Evolutionary conservation across 179 eudicot species (phyloP), one percentile per base, ranked within the genome.

Genomic region (Beta macrorhiza): DNA sequence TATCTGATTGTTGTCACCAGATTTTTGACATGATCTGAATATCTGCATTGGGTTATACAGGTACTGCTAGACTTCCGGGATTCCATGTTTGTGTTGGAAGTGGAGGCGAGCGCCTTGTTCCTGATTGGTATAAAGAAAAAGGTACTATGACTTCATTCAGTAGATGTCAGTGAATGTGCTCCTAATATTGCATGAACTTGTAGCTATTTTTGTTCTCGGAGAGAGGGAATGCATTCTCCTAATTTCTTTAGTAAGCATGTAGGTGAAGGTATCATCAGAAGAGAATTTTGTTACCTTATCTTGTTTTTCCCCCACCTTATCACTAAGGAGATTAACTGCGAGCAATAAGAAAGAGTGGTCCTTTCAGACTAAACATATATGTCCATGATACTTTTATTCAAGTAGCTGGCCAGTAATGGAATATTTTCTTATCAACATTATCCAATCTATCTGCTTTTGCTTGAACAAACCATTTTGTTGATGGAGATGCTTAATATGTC

Each of bases 41-140:
- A 63, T 64, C 69, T 56, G 25, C 20, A 56, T 20, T 74, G 68
- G 52, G 42, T 82, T 78, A 37, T 90, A 75, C 90, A 96, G 99
- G 97, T 83, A 89, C 98, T 85, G 97, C 99, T 74, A 94, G 99
- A 84, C 98, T 96, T 78, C 99, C 99, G 67, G 99, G 99, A 14
- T 96, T 96, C 85, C 97, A 96, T 86, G 89, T 86, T 52, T 96
- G 99, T 85, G 98, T 96, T 80, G 99, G 99, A 87, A 88, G 99
- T 78, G 99, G 98, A 77, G 99, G 99, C 73, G 99, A 96, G 89
- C 91, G 92, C 73, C 92, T 90, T 79, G 90, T 90, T 85, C 97
- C 97, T 52, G 97, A 92, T 86, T 96, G 99, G 99, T 96, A 96
- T 72, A 78, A 88, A 56, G 97, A 92, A 86, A 96, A 94, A 82